Percentiles rank a stretch among this genome's conserved stretches.
phyloP scores from a whole-genome alignment of 208 protist genomes.

The Endotrypanum monterogeii region DNA sequence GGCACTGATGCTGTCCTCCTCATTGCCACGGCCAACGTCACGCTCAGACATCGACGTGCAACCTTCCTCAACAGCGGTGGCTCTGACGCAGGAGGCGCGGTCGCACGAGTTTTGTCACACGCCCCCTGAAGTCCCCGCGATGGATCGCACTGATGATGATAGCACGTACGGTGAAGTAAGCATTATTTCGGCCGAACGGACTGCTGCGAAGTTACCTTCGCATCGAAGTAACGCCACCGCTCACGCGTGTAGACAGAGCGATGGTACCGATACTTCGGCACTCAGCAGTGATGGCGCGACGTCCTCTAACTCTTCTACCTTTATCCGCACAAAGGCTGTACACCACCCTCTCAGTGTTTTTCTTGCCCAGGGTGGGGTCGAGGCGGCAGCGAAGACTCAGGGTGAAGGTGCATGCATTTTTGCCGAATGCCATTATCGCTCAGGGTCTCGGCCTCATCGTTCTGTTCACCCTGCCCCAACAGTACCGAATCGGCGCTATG shows the following conservation, averaged over 20 bases:
- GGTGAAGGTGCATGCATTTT: not conserved
- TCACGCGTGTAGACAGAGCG: not conserved
- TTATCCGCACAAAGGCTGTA: not conserved
- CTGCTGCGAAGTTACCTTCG: not conserved
- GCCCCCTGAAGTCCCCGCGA: not conserved
- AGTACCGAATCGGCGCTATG: not conserved
- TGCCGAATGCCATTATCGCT: not conserved
- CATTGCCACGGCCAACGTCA: slow-evolving; percentile 9
- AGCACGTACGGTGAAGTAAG: not conserved
- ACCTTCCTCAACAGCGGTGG: not conserved
- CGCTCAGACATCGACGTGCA: not conserved
- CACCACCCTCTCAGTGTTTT: not conserved
- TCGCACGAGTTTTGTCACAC: not conserved
- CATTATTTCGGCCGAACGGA: not conserved
- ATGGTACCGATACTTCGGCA: slow-evolving; percentile 1
- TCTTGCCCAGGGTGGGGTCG: not conserved
- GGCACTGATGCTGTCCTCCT: slow-evolving; percentile 23
- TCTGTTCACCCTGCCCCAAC: not conserved
- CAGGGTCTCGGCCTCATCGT: not conserved
- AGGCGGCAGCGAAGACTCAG: not conserved
- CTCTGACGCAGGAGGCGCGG: not conserved
- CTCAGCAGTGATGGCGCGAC: slow-evolving; percentile 3
- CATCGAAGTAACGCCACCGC: not conserved
- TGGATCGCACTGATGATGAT: not conserved
- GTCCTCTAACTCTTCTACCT: slow-evolving; percentile 7